phyloP scores from a whole-genome alignment of 345 rosid genomes.

The Lumnitzera racemosa region DNA sequence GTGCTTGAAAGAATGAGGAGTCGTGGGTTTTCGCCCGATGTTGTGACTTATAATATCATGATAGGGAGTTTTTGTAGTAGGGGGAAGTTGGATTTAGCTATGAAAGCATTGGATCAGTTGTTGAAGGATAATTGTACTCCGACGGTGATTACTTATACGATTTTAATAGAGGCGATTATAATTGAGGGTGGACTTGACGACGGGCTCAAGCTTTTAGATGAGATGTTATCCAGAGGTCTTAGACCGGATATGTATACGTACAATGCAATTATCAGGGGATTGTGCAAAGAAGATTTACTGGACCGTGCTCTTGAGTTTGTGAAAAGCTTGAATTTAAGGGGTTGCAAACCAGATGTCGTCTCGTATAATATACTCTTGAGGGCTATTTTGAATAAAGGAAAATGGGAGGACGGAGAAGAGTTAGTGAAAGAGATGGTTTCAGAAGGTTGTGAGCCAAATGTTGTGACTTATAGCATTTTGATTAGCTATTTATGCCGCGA shows the following conservation, averaged over 20 bases:
- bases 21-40: slow-evolving; percentile 61
- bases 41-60: slow-evolving; percentile 75
- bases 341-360: slow-evolving; percentile 58
- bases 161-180: slow-evolving; percentile 68
- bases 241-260: slow-evolving; percentile 61
- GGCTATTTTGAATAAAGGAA: slow-evolving; percentile 53
- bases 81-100: slow-evolving; percentile 60
- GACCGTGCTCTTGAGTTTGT: slow-evolving; percentile 52
- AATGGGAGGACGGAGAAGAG: slow-evolving; percentile 64
- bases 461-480: slow-evolving; percentile 68
- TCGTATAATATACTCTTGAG: slow-evolving; percentile 62
- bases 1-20: slow-evolving; percentile 65
- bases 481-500: slow-evolving; percentile 60
- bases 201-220: slow-evolving; percentile 73
- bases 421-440: slow-evolving; percentile 54
- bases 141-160: slow-evolving; percentile 72
- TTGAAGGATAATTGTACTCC: slow-evolving; percentile 60
- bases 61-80: slow-evolving; percentile 65
- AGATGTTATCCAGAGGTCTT: slow-evolving; percentile 62
- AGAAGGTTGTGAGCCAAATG: slow-evolving; percentile 47
- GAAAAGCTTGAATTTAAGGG: slow-evolving; percentile 35
- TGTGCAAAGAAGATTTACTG: slow-evolving; percentile 65
- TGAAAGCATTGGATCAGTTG: slow-evolving; percentile 51
- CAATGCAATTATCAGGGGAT: slow-evolving; percentile 64
- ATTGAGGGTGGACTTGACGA: slow-evolving; percentile 48